Conservation (phyloP, 208 protist species). For the Leptomonas seymouri region DNA sequence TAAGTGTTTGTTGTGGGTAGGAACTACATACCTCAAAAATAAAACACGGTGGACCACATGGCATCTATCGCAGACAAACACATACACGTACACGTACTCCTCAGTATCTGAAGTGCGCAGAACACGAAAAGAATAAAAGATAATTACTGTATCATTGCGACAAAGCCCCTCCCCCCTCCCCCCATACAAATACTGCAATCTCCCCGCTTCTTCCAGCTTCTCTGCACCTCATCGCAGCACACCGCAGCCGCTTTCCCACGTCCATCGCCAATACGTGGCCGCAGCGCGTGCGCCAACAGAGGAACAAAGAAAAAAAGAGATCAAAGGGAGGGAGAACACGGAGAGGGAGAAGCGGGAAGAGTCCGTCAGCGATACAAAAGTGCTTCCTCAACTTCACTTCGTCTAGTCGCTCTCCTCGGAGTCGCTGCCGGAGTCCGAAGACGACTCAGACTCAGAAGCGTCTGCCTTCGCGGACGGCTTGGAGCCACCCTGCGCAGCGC, state of each 20-base stretch:
- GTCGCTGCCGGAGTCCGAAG: constrained; percentile 36
- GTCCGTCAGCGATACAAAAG: neutral
- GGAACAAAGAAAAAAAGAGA: neutral
- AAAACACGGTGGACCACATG: neutral
- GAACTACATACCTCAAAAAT: neutral
- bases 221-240: too few species aligned
- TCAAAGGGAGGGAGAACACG: constrained; percentile 3
- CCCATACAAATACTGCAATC: neutral
- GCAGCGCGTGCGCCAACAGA: neutral
- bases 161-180: neutral
- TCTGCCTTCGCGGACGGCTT: constrained; percentile 21
- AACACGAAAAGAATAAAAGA: constrained; percentile 12
- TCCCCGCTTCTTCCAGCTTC: too few species aligned
- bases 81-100: neutral
- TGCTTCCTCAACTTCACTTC: neutral
- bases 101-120: neutral
- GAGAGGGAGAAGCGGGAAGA: neutral
- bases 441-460: constrained; percentile 23
- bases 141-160: neutral
- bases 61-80: neutral
- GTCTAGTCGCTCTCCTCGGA: constrained; percentile 28
- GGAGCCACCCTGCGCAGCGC: constrained; percentile 29
- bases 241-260: too few species aligned
- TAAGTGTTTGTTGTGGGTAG: constrained; percentile 6
- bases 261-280: too few species aligned